phyloP scores from a whole-genome alignment of 495 filamentous ascomycete genomes.

The Trichoderma asperelloides region DNA sequence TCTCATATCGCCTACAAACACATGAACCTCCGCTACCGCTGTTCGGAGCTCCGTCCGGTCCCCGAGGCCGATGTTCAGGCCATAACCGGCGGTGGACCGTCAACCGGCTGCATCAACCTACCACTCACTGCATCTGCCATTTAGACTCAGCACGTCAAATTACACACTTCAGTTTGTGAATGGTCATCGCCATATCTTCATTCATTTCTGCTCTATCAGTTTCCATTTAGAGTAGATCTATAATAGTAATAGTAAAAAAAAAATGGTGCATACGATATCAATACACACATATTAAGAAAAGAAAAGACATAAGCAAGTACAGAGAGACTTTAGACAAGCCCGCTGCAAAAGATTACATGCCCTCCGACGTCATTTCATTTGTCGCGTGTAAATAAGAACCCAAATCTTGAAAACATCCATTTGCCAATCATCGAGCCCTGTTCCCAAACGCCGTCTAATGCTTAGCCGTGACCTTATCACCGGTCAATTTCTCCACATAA shows the following conservation, averaged over 20 bases:
- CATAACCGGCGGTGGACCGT: background rate
- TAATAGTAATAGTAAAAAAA: background rate
- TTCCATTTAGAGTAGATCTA: background rate
- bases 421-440: constrained; percentile 1
- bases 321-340: background rate
- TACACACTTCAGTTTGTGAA: background rate
- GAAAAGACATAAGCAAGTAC: background rate
- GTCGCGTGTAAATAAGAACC: constrained; percentile 3
- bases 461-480: constrained; percentile 90
- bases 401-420: background rate
- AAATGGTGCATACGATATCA: background rate
- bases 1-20: background rate
- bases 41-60: background rate
- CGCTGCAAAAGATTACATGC: background rate
- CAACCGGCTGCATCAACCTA: background rate
- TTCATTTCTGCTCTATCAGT: background rate
- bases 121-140: background rate
- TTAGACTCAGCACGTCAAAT: background rate
- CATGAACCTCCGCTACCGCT: background rate
- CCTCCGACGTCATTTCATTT: constrained; percentile 1
- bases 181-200: background rate
- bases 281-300: background rate
- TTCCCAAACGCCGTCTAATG: constrained; percentile 53
- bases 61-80: background rate
- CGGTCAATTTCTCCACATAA: constrained; percentile 93